These are phyloP conservation scores for Mortierella sp. DNA, from an alignment of 371 early-diverging fungal genomes.

Conservation along the genomic window DNA sequence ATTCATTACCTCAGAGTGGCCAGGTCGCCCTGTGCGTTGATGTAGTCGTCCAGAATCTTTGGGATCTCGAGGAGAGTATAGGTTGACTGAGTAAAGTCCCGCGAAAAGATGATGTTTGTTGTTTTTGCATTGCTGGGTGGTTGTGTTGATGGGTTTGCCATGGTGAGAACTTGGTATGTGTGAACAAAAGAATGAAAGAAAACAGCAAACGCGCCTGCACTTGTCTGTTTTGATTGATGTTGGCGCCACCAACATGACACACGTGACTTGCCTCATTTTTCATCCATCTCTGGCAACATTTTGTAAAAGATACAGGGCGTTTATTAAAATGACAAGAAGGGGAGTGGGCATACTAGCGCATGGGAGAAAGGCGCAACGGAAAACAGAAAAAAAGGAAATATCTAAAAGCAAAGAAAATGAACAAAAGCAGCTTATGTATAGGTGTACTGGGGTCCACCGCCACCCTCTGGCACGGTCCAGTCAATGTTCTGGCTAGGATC, in stretches of 20 bases:
- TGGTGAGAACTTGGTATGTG: slow-evolving; percentile 7
- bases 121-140: slow-evolving; percentile 47
- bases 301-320: background rate
- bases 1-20: slow-evolving; percentile 27
- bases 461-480: slow-evolving; percentile 97
- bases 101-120: slow-evolving; percentile 45
- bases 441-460: slow-evolving; percentile 58
- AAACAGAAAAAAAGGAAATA: background rate
- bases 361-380: background rate
- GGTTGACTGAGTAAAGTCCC: slow-evolving; percentile 44
- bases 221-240: background rate
- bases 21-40: slow-evolving; percentile 8
- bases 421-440: slow-evolving; percentile 36
- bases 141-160: slow-evolving; percentile 57
- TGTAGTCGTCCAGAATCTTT: slow-evolving; percentile 25
- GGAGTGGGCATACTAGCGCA: slow-evolving; percentile 11
- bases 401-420: background rate
- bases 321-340: background rate
- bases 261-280: background rate
- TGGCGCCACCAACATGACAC: background rate
- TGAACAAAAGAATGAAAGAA: background rate
- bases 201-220: background rate
- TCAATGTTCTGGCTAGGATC: slow-evolving; percentile 99
- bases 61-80: slow-evolving; percentile 47
- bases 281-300: background rate